Conservation (phyloP, 306 rosid genomes). For the Vigna trinervia region DNA sequence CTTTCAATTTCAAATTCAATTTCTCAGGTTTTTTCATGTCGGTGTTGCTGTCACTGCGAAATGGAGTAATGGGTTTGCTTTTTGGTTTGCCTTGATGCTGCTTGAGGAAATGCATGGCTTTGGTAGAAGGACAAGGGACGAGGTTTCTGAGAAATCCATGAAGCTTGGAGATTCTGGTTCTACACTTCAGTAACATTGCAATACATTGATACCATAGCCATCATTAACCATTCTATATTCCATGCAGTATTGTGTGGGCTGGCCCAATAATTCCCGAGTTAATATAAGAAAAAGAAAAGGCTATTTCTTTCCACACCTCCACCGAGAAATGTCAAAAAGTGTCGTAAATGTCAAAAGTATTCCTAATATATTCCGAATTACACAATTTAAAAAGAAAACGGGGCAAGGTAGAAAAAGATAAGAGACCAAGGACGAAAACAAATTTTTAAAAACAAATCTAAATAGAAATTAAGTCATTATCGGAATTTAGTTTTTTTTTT, state of each 20-base stretch:
- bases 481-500: too few species aligned
- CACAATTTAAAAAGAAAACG: too few species aligned
- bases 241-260: background rate
- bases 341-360: too few species aligned
- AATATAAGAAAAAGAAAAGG: too few species aligned
- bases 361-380: too few species aligned
- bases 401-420: too few species aligned
- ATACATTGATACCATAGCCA: background rate
- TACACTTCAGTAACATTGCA: slow-evolving; percentile 7
- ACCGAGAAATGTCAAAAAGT: too few species aligned
- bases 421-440: too few species aligned
- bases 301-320: too few species aligned
- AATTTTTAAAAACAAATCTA: too few species aligned
- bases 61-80: slow-evolving; percentile 36
- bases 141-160: slow-evolving; percentile 47
- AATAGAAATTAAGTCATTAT: too few species aligned
- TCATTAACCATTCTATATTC: background rate
- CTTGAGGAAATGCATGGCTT: slow-evolving; percentile 50
- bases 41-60: background rate
- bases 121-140: slow-evolving; percentile 35
- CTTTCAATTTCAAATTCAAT: background rate
- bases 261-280: too few species aligned
- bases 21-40: slow-evolving; percentile 6
- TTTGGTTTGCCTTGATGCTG: slow-evolving; percentile 48
- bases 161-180: slow-evolving; percentile 25